Percentiles rank a stretch among this genome's conserved stretches.
Conservation (phyloP, 176 grass and related monocot genomes). For the Cenchrus fungigraminus region DNA sequence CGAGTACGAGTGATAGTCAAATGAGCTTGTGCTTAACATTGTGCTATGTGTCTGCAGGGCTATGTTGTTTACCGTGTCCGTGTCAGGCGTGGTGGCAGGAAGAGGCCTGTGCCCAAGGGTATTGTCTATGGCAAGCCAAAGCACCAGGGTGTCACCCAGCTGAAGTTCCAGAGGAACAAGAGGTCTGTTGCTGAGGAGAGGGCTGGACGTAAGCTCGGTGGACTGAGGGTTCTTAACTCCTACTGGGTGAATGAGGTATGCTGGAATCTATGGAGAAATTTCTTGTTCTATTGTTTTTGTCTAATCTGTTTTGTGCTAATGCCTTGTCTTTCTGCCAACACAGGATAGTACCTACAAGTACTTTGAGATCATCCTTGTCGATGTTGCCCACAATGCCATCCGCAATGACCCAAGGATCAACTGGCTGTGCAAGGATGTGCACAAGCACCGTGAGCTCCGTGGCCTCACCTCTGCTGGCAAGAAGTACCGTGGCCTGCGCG, state of each 20-base stretch:
- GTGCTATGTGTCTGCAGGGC: conserved; percentile 32
- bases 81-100: conserved; percentile 81
- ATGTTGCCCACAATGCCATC: conserved; percentile 66
- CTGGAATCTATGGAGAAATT: not conserved
- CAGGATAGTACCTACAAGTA: conserved; percentile 76
- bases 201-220: conserved; percentile 79
- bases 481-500: conserved; percentile 82
- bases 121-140: conserved; percentile 96
- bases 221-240: conserved; percentile 87
- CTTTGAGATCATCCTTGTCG: conserved; percentile 72
- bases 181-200: conserved; percentile 92
- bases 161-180: conserved; percentile 97
- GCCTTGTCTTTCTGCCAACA: not conserved
- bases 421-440: conserved; percentile 82
- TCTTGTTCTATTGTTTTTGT: no score
- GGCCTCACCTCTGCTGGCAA: conserved; percentile 89
- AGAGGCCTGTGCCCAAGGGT: conserved; percentile 82
- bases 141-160: conserved; percentile 90
- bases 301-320: not conserved
- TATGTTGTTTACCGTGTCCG: conserved; percentile 72
- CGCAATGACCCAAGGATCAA: conserved; percentile 77
- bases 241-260: conserved; percentile 93
- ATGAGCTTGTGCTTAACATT: not conserved
- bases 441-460: conserved; percentile 87
- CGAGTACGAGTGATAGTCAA: not conserved